Conservation (phyloP, 2,329 filamentous ascomycete genomes). For the Phialophora expanda region DNA sequence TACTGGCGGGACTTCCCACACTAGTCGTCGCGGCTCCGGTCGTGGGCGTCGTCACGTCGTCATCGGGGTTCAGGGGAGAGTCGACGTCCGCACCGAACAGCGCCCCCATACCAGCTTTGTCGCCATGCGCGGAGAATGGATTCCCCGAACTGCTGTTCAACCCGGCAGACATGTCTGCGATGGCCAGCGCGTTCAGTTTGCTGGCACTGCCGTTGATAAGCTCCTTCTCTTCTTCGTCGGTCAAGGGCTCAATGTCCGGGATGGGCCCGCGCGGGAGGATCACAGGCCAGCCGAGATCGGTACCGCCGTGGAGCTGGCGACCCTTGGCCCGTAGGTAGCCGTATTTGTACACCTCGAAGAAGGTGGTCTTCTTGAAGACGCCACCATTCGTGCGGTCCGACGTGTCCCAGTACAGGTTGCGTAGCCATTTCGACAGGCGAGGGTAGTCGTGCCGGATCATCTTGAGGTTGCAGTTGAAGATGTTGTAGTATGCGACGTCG, state of each 20-base stretch:
- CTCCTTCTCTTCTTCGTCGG: conserved; percentile 38
- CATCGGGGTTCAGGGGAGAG: conserved; percentile 19
- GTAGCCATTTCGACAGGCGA: conserved; percentile 53
- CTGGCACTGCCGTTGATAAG: conserved; percentile 27
- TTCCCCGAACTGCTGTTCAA: conserved; percentile 16
- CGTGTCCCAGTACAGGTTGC: conserved; percentile 54
- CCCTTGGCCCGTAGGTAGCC: conserved; percentile 35
- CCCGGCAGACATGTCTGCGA: conserved; percentile 12
- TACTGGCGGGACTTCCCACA: conserved; percentile 19
- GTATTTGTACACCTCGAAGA: conserved; percentile 46
- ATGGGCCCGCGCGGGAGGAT: conserved; percentile 37
- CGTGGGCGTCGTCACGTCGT: conserved; percentile 1
- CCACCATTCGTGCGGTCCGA: conserved; percentile 49
- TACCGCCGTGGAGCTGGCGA: conserved; percentile 30
- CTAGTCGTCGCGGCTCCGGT: conserved; percentile 21
- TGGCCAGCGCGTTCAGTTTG: conserved; percentile 25
- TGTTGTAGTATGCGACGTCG: conserved; percentile 76
- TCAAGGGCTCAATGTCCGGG: conserved; percentile 36
- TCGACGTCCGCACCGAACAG: conserved; percentile 33
- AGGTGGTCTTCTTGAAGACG: conserved; percentile 53
- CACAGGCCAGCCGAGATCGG: conserved; percentile 24
- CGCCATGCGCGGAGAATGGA: conserved; percentile 31
- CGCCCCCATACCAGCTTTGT: conserved; percentile 29
- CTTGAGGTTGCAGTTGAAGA: conserved; percentile 75
- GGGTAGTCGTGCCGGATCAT: conserved; percentile 67